Conservation (phyloP, 2,329 filamentous ascomycete species). For the Capronia epimyces region DNA sequence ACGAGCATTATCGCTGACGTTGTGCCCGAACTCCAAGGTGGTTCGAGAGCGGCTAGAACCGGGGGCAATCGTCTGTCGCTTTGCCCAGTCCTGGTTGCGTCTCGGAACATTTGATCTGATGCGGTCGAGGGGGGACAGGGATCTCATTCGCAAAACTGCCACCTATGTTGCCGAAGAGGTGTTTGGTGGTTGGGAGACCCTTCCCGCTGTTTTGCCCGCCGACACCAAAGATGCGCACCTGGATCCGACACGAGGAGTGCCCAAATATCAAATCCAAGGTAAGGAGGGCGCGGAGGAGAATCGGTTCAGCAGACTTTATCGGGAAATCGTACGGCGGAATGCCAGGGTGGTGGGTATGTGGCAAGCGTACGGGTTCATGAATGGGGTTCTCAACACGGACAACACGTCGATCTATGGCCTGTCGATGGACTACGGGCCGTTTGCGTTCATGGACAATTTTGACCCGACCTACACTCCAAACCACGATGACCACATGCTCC, state of each 20-base stretch:
- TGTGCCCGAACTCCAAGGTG: constrained; percentile 68
- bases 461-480: constrained; percentile 94
- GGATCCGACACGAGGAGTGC: constrained; percentile 49
- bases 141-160: constrained; percentile 65
- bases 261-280: constrained; percentile 60
- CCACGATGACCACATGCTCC: constrained; percentile 81
- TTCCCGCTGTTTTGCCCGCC: constrained; percentile 55
- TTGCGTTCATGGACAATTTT: constrained; percentile 96
- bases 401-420: constrained; percentile 89
- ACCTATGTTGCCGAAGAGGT: constrained; percentile 85
- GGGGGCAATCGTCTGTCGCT: constrained; percentile 85
- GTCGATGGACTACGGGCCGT: constrained; percentile 90
- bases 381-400: constrained; percentile 95
- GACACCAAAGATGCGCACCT: constrained; percentile 33
- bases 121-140: constrained; percentile 71
- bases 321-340: constrained; percentile 79
- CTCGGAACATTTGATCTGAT: constrained; percentile 96
- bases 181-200: constrained; percentile 77
- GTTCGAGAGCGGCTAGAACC: constrained; percentile 76
- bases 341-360: constrained; percentile 83
- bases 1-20: constrained; percentile 73
- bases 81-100: constrained; percentile 85
- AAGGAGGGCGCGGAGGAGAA: constrained; percentile 68
- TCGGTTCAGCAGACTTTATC: constrained; percentile 77
- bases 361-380: constrained; percentile 99